Evolutionary conservation across 176 grass and related monocot species (phyloP), one percentile per base, ranked within the genome.

Genomic region (Tillandsia fasciculata): DNA sequence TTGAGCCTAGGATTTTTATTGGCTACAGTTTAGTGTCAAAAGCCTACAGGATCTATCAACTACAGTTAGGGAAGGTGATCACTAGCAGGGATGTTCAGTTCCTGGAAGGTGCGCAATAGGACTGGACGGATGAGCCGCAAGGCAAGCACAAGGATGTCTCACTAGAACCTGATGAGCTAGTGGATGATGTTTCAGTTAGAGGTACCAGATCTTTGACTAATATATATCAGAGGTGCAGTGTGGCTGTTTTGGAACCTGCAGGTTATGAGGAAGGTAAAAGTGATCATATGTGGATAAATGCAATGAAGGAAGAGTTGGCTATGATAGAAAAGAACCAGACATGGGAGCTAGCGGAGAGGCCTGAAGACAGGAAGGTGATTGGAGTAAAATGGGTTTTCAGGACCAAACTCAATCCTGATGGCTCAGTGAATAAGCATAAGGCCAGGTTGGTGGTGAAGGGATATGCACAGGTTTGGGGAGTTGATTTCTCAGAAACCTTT

Each of bases 401-500:
- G 20, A 20, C 20, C 20, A 0, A 20, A 20, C 26, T 65, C 20
- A 65, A 65, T 27, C 18, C 63, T 0, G n/a, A 28, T 26, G 22
- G 18, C 63, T 26, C 22, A 22, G 22, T 65, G 18, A 65, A 33
- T 11, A 65, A 65, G 63, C 12, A 52, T 23, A 64, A 78, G 53
- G 24, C 23, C 0, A 61, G 23, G 22, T 11, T 70, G 7, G 15
- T 78, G 27, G 22, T 78, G 11, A 78, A 78, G 61, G 59, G 67
- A 61, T 77, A 61, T 5, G 5, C 14, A 1, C 10, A 70, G 1
- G 50, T 11, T 2, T 48, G 58, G 24, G 33, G 42, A n/a, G 23
- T 70, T 61, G 42, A 77, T 1, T 77, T n/a, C 26, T 29, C 57
- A 69, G 64, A 70, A 9, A 63, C 59, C 2, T 63, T 77, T 77